Evolutionary conservation across 2,329 filamentous ascomycete genomes (phyloP).

Genomic region (Tricladium varicosporioides): DNA sequence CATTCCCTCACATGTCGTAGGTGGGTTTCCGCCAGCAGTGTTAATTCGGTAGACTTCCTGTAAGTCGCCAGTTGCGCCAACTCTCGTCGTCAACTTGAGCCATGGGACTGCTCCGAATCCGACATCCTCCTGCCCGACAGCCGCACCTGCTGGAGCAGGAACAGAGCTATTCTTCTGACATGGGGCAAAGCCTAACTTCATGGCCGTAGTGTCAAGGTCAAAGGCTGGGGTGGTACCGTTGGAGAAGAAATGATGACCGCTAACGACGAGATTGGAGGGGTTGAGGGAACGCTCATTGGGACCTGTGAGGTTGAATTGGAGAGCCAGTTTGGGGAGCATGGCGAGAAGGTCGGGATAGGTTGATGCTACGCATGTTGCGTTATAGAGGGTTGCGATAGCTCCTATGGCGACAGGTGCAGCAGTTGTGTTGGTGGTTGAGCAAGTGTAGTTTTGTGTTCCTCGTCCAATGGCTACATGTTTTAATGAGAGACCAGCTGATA

Average conservation of each 20-base stretch:
- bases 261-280: constrained; percentile 61
- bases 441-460: constrained; percentile 94
- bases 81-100: constrained; percentile 65
- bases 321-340: constrained; percentile 63
- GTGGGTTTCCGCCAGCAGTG: constrained; percentile 78
- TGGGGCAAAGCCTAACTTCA: constrained; percentile 57
- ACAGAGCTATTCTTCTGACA: constrained; percentile 61
- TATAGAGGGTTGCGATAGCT: constrained; percentile 82
- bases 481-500: constrained; percentile 59
- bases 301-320: constrained; percentile 60
- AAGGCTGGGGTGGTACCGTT: constrained; percentile 73
- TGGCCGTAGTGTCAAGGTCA: constrained; percentile 61
- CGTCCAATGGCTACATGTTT: constrained; percentile 82
- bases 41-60: constrained; percentile 79
- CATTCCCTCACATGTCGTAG: constrained; percentile 68
- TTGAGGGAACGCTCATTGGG: constrained; percentile 40
- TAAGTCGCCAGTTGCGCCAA: constrained; percentile 58
- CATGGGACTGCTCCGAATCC: constrained; percentile 74
- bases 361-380: constrained; percentile 76
- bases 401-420: constrained; percentile 64
- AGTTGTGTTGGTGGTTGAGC: constrained; percentile 58
- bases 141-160: constrained; percentile 60
- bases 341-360: constrained; percentile 65
- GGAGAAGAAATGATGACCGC: constrained; percentile 80
- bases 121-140: constrained; percentile 52